phyloP scores from a whole-genome alignment of 768 basidiomycete species.

The Leccinellum luteum region DNA sequence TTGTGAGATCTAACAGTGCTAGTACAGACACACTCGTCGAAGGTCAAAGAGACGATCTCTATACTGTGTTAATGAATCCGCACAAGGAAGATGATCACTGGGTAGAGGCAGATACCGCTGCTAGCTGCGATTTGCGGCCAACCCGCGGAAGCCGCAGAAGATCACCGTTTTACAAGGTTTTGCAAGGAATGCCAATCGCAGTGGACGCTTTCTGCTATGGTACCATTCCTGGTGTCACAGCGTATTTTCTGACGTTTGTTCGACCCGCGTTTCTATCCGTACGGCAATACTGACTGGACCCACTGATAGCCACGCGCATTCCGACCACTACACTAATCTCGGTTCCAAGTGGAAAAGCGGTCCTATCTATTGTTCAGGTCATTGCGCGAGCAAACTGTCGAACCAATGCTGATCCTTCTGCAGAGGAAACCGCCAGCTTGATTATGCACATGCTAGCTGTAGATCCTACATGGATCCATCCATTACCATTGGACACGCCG shows the following conservation, averaged over 20 bases:
- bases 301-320: slow-evolving; percentile 81
- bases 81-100: slow-evolving; percentile 78
- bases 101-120: slow-evolving; percentile 68
- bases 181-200: slow-evolving; percentile 97
- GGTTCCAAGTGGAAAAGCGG: slow-evolving; percentile 86
- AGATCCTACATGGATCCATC: slow-evolving; percentile 83
- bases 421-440: slow-evolving; percentile 82
- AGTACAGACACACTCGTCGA: neutral
- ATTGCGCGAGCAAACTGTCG: neutral
- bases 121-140: slow-evolving; percentile 45
- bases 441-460: slow-evolving; percentile 91
- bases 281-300: slow-evolving; percentile 7
- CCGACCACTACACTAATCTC: slow-evolving; percentile 94
- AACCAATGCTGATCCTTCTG: neutral
- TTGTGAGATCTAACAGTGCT: neutral
- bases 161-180: slow-evolving; percentile 93
- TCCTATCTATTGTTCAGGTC: slow-evolving; percentile 90
- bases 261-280: neutral
- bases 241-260: slow-evolving; percentile 85
- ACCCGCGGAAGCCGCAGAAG: slow-evolving; percentile 57
- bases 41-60: slow-evolving; percentile 39
- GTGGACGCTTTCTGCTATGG: slow-evolving; percentile 98
- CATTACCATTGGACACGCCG: slow-evolving; percentile 77
- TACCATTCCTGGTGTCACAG: slow-evolving; percentile 80
- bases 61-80: slow-evolving; percentile 88